A percentile compares a stretch with the other conserved stretches of the same genome.
Evolutionary conservation across 176 grass and related monocot species (phyloP).

Genomic region (Carex kokanica): DNA sequence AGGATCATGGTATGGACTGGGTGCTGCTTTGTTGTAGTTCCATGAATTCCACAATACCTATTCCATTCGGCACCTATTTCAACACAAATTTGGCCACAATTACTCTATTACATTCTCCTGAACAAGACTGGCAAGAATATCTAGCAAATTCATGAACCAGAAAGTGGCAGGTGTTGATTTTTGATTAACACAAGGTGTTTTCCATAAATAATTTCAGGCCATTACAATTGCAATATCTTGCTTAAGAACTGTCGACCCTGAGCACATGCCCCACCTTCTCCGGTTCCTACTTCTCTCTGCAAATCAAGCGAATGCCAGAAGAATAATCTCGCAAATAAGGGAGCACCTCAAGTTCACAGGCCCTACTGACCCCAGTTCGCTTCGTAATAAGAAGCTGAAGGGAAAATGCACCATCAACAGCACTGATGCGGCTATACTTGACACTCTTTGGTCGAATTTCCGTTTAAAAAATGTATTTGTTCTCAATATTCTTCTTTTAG

Average conservation of each 20-base stretch:
- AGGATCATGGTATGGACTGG: slow-evolving; percentile 7
- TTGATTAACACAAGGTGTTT: neutral
- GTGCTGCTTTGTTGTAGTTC: neutral
- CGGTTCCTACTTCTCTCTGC: slow-evolving; percentile 76
- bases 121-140: neutral
- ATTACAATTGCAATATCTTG: slow-evolving; percentile 83
- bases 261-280: slow-evolving; percentile 83
- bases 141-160: neutral
- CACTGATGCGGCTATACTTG: slow-evolving; percentile 65
- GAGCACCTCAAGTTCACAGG: slow-evolving; percentile 75
- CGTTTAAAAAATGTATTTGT: slow-evolving; percentile 71
- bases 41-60: neutral
- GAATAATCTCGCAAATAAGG: slow-evolving; percentile 80
- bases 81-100: neutral
- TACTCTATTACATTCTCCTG: neutral
- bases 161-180: slow-evolving; percentile 6
- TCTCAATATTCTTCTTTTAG: neutral
- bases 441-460: slow-evolving; percentile 68
- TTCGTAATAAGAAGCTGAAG: slow-evolving; percentile 75
- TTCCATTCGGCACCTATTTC: neutral
- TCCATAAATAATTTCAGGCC: slow-evolving; percentile 50
- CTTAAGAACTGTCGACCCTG: slow-evolving; percentile 60
- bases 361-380: slow-evolving; percentile 43
- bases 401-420: slow-evolving; percentile 52
- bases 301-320: slow-evolving; percentile 56